Percentiles rank a stretch among this genome's conserved stretches.
Evolutionary conservation across 805 yeast species (phyloP).

Genomic region (Metschnikowia vanudenii): DNA sequence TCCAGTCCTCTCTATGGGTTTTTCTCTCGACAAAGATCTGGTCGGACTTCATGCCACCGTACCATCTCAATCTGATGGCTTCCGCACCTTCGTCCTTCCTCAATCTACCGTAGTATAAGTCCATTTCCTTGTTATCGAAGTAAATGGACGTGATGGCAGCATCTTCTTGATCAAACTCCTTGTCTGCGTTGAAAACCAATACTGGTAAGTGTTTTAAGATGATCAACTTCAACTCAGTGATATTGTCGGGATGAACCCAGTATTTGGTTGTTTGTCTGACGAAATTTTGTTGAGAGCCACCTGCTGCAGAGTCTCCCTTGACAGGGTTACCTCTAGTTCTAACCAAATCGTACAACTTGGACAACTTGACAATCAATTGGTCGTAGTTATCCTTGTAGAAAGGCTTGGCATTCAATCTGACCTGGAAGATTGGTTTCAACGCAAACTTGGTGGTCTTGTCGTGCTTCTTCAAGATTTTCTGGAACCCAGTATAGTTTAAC

Average conservation of each 20-base stretch:
- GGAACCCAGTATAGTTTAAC: constrained; percentile 95
- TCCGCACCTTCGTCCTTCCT: constrained; percentile 98
- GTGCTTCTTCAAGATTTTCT: constrained; percentile 93
- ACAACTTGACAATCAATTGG: constrained; percentile 79
- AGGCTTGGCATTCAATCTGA: constrained; percentile 88
- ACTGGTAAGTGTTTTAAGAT: constrained; percentile 95
- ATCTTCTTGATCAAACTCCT: constrained; percentile 93
- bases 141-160: constrained; percentile 96
- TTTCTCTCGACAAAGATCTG: constrained; percentile 94
- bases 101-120: constrained; percentile 89
- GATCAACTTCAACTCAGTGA: constrained; percentile 90
- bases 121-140: constrained; percentile 86
- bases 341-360: constrained; percentile 86
- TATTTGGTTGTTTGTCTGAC: constrained; percentile 98
- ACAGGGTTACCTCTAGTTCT: constrained; percentile 96
- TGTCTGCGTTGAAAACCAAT: constrained; percentile 91
- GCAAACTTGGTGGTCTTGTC: constrained; percentile 77
- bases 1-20: constrained; percentile 99
- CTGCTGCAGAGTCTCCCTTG: constrained; percentile 94
- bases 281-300: constrained; percentile 96
- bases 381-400: constrained; percentile 96
- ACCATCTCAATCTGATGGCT: constrained; percentile 97
- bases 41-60: constrained; percentile 94
- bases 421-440: constrained; percentile 90
- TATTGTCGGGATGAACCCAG: constrained; percentile 99